Base-by-base conservation (phyloP, 345 rosid species). In the Leavenworthia alabamica region DNA sequence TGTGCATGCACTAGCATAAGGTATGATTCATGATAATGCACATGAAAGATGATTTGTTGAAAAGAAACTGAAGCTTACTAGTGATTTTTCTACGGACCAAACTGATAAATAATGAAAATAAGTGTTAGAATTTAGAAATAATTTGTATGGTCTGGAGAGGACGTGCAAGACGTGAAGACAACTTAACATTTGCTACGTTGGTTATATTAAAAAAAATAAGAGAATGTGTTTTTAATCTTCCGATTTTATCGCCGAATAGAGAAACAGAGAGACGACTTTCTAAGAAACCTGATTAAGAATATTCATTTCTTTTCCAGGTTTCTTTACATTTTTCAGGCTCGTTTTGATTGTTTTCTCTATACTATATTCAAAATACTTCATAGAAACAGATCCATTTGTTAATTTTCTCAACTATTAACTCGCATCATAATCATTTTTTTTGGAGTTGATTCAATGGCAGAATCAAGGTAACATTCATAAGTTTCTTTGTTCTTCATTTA, bases 81-180 rank as follows among this genome's bases (percentile, higher is more conserved):
- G 6, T 11, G 37, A 39, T 14, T n/a, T 12, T 2, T 43, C 26
- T 13, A 49, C 52, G 44, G 40, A 58, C 60, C 41, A 51, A 68
- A 60, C 24, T 60, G 62, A 60, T 52, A 43, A 22, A 16, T 43
- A 43, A 51, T 16, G 52, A 24, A 26, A 22, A 23, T 40, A 59
- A 42, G 4, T 23, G 61, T 39, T 14, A 26, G 41, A 36, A 66
- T 66, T 54, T 27, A 27, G 31, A 28, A 19, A 27, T 20, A 23
- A 32, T 47, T 24, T 32, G 41, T 45, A 14, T 62, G 74, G 50
- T 54, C 6, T 5, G 29, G 35, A 37, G 74, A 62, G 69, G 64
- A 68, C 73, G 78, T 81, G 82, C 72, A 72, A 62, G 74, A 77
- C 83, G 79, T 79, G 85, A 62, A 67, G 70, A 67, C 85, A 75